These are phyloP conservation scores for Backusella tuberculispora DNA, from an alignment of 192 early-diverging fungal genomes.

Conservation along the genomic window DNA sequence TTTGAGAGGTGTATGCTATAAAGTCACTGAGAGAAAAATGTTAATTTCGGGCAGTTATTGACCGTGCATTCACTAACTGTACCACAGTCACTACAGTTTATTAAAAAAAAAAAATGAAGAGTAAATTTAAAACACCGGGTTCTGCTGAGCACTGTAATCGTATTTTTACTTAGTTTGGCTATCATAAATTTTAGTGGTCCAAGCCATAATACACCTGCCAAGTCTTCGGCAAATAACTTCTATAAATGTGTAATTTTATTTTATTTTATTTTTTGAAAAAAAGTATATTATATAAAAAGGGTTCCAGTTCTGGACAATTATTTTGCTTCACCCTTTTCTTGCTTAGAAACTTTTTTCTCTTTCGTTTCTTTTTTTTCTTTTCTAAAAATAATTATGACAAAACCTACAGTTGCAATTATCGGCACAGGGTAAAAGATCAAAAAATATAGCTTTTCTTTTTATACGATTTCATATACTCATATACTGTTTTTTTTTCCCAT, in stretches of 20 bases:
- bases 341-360: not conserved
- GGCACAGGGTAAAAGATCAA: not conserved
- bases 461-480: not conserved
- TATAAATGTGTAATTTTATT: no score
- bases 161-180: no score
- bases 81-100: not conserved
- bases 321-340: not conserved
- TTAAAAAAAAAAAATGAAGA: no score
- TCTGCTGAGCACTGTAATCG: no score
- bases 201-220: no score
- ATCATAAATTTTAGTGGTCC: no score
- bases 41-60: not conserved
- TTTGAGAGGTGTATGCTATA: no score
- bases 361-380: not conserved
- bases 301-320: not conserved
- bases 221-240: no score
- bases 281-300: no score
- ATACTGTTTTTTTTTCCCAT: not conserved
- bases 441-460: not conserved
- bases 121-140: no score
- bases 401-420: conserved; percentile 4
- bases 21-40: not conserved
- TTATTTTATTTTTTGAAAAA: no score
- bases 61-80: not conserved
- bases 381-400: not conserved